Evolutionary conservation across 306 rosid species (phyloP).

Genomic region (Carpinus fangiana): DNA sequence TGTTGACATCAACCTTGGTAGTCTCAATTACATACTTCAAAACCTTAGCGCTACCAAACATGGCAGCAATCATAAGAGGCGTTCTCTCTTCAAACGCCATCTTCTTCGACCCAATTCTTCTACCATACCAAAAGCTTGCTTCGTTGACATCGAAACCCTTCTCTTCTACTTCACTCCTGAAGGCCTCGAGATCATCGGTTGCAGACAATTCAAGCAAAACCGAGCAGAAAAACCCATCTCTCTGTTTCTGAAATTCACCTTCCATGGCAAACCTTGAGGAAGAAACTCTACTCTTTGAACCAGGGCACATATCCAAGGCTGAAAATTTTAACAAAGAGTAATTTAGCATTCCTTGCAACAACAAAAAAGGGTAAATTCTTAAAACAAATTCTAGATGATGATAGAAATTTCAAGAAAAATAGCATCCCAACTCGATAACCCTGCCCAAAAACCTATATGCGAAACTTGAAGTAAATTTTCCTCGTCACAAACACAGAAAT

Average conservation of each 20-base stretch:
- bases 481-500: neutral
- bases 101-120: constrained; percentile 84
- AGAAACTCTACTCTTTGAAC: constrained; percentile 53
- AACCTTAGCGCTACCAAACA: constrained; percentile 76
- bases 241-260: constrained; percentile 53
- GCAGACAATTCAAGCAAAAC: constrained; percentile 84
- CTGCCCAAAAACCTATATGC: neutral
- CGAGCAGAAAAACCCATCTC: constrained; percentile 37
- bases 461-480: neutral
- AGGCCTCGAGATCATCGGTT: constrained; percentile 66
- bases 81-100: constrained; percentile 91
- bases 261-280: constrained; percentile 60
- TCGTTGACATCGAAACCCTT: constrained; percentile 63
- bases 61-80: constrained; percentile 89
- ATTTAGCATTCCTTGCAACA: constrained; percentile 24
- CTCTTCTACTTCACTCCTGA: constrained; percentile 65
- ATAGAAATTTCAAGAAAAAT: neutral
- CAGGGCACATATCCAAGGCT: constrained; percentile 78
- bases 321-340: constrained; percentile 33
- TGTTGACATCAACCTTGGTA: constrained; percentile 69
- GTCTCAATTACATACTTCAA: constrained; percentile 60
- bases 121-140: constrained; percentile 84
- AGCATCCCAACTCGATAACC: neutral
- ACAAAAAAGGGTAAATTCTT: neutral
- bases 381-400: neutral